Percentiles rank a stretch among this genome's conserved stretches.
phyloP scores from a whole-genome alignment of 352 stramenopile genomes.

The Aphanomyces euteiches region DNA sequence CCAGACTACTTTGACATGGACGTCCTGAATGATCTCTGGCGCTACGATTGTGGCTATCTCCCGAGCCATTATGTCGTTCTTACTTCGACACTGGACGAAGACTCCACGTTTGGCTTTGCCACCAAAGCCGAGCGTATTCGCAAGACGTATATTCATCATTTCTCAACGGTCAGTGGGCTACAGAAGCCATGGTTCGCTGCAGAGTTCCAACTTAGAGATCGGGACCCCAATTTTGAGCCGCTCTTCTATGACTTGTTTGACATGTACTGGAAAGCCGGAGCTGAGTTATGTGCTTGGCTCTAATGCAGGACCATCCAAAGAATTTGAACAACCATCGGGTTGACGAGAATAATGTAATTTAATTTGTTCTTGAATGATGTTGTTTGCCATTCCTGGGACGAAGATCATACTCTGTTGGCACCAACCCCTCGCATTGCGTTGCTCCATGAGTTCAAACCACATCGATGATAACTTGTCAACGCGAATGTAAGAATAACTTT shows the following conservation, averaged over 20 bases:
- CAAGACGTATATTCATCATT: conserved; percentile 27
- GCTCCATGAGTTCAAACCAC: too few species aligned
- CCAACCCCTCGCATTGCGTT: too few species aligned
- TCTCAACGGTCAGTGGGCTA: neutral
- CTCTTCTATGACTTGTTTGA: conserved; percentile 21
- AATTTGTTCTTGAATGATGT: too few species aligned
- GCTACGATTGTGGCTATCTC: neutral
- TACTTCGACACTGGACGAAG: neutral
- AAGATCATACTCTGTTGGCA: too few species aligned
- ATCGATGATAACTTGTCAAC: too few species aligned
- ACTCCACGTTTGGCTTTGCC: conserved; percentile 6
- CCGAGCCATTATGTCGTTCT: conserved; percentile 26
- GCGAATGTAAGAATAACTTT: too few species aligned
- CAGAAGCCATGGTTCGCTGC: conserved; percentile 1
- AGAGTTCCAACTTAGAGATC: neutral
- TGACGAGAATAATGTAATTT: too few species aligned
- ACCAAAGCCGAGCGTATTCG: neutral
- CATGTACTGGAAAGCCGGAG: neutral
- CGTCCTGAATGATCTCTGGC: conserved; percentile 14
- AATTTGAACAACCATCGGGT: too few species aligned
- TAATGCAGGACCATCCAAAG: too few species aligned
- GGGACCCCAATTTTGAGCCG: neutral
- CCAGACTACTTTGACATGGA: conserved; percentile 23
- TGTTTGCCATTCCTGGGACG: too few species aligned
- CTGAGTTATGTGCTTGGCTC: neutral